phyloP scores from a whole-genome alignment of 1,139 yeast genomes.

The Scheffersomyces quercinus region DNA sequence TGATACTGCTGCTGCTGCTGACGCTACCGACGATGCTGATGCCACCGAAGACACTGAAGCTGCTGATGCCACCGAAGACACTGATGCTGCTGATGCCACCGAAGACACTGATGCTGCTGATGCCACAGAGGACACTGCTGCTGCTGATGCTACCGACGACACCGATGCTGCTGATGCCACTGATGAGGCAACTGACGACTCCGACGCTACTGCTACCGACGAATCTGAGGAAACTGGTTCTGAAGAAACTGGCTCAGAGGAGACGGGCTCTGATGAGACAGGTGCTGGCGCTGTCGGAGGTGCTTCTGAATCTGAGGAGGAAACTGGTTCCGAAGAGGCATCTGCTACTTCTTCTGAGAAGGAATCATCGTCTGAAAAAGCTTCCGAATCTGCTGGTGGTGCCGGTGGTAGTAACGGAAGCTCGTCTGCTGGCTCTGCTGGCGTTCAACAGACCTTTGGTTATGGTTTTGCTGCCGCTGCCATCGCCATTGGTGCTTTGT shows the following conservation, averaged over 20 bases:
- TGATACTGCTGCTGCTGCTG: not conserved
- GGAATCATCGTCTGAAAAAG: conserved; percentile 2
- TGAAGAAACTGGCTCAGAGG: conserved; percentile 8
- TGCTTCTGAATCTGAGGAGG: not conserved
- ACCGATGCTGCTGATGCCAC: conserved; percentile 52
- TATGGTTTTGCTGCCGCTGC: conserved; percentile 24
- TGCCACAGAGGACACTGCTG: conserved; percentile 27
- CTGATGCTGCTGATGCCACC: conserved; percentile 23
- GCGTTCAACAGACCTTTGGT: conserved; percentile 12
- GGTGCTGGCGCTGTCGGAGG: conserved; percentile 6
- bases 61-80: conserved; percentile 20
- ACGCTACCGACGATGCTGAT: not conserved
- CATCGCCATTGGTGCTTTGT: conserved; percentile 25
- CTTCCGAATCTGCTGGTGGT: conserved; percentile 9
- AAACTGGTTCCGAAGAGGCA: conserved; percentile 7
- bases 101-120: conserved; percentile 24
- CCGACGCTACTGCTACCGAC: conserved; percentile 23
- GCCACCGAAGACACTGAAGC: conserved; percentile 3
- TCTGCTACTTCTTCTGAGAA: conserved; percentile 11
- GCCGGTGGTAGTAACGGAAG: conserved; percentile 5
- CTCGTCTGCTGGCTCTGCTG: conserved; percentile 7
- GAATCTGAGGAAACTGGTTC: conserved; percentile 5
- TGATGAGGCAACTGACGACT: conserved; percentile 40
- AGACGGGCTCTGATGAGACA: conserved; percentile 8
- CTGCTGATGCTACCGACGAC: conserved; percentile 47